A percentile compares a stretch with the other conserved stretches of the same genome.
Evolutionary conservation across 2,329 filamentous ascomycete species (phyloP).

Genomic region (Nectriaceae sp.): DNA sequence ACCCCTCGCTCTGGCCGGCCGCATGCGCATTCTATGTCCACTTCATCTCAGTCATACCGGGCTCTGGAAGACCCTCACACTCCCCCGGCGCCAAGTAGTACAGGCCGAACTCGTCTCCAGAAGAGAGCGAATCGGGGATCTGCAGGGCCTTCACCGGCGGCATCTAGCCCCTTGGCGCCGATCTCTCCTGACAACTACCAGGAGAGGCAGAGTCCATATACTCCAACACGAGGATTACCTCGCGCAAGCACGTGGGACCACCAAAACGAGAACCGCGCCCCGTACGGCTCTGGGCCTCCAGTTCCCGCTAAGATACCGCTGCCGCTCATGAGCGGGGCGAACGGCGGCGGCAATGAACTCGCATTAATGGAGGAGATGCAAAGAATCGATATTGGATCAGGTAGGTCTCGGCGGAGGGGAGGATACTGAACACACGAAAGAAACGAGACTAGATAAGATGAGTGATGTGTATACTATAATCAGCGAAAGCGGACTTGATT

Average conservation of each 20-base stretch:
- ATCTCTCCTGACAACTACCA: slow-evolving; percentile 54
- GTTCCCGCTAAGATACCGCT: slow-evolving; percentile 73
- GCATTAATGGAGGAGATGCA: slow-evolving; percentile 73
- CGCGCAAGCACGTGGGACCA: slow-evolving; percentile 56
- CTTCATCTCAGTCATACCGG: slow-evolving; percentile 34
- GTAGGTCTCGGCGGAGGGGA: slow-evolving; percentile 55
- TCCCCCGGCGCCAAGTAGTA: slow-evolving; percentile 33
- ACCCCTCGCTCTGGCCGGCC: slow-evolving; percentile 51
- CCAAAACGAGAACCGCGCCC: slow-evolving; percentile 53
- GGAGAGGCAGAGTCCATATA: slow-evolving; percentile 42
- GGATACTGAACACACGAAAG: slow-evolving; percentile 37
- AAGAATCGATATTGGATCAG: slow-evolving; percentile 65
- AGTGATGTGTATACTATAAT: slow-evolving; percentile 25
- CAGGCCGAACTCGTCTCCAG: slow-evolving; percentile 62
- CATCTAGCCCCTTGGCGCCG: slow-evolving; percentile 53
- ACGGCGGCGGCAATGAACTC: slow-evolving; percentile 48
- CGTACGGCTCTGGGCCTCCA: slow-evolving; percentile 51
- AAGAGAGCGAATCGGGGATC: slow-evolving; percentile 59
- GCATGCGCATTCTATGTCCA: slow-evolving; percentile 43
- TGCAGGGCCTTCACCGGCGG: slow-evolving; percentile 37
- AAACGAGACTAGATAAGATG: slow-evolving; percentile 15
- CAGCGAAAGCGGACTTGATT: slow-evolving; percentile 13
- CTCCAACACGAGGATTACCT: slow-evolving; percentile 37
- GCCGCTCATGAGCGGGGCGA: slow-evolving; percentile 46
- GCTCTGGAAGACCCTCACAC: slow-evolving; percentile 35